A percentile compares a stretch with the other conserved stretches of the same genome.
These are phyloP conservation scores for Amanita pseudoporphyria DNA, from an alignment of 768 basidiomycete genomes.

Conservation along the genomic window DNA sequence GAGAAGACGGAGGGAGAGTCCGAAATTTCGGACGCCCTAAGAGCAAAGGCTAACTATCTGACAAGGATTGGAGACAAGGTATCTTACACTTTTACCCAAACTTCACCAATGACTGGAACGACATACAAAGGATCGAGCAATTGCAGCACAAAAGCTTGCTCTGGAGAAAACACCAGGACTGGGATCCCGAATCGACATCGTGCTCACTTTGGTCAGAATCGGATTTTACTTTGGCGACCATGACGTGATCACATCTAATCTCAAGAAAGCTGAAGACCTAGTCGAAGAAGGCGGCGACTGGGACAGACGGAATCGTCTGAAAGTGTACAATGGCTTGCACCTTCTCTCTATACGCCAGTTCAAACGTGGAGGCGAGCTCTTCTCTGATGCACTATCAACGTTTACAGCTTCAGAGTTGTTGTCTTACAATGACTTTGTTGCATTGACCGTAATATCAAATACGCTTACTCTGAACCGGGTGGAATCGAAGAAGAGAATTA, in stretches of 20 bases:
- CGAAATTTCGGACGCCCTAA: slow-evolving; percentile 83
- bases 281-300: slow-evolving; percentile 97
- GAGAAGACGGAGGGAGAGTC: slow-evolving; percentile 88
- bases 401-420: slow-evolving; percentile 91
- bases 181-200: slow-evolving; percentile 89
- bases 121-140: slow-evolving; percentile 54
- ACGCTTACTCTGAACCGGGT: slow-evolving; percentile 69
- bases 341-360: slow-evolving; percentile 86
- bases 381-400: slow-evolving; percentile 87
- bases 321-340: slow-evolving; percentile 89
- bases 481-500: slow-evolving; percentile 91
- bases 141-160: slow-evolving; percentile 75
- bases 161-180: slow-evolving; percentile 88
- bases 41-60: slow-evolving; percentile 76
- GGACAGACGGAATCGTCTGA: slow-evolving; percentile 93
- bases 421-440: slow-evolving; percentile 84
- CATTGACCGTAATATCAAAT: slow-evolving; percentile 72
- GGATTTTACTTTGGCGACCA: slow-evolving; percentile 87
- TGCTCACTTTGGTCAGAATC: slow-evolving; percentile 79
- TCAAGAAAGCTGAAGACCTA: slow-evolving; percentile 77
- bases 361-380: slow-evolving; percentile 72
- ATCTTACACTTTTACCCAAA: slow-evolving; percentile 23
- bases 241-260: slow-evolving; percentile 55
- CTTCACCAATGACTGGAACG: neutral
- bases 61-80: slow-evolving; percentile 83